These are phyloP conservation scores for Rhynchosporium secalis DNA, from an alignment of 2,329 filamentous ascomycete genomes.

Conservation along the genomic window DNA sequence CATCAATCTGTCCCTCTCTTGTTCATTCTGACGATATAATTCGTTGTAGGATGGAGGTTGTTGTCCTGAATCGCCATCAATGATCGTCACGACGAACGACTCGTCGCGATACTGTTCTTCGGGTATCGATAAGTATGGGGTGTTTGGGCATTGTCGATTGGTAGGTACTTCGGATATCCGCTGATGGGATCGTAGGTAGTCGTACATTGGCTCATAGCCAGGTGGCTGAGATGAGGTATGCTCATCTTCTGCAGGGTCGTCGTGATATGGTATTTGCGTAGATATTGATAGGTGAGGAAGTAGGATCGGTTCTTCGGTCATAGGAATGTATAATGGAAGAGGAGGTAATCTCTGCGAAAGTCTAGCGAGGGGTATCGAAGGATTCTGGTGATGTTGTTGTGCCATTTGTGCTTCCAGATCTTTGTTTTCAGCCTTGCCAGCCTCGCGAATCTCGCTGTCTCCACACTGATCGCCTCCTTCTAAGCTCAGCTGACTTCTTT, in stretches of 20 bases:
- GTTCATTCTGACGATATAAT: conserved; percentile 27
- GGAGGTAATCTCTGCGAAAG: conserved; percentile 32
- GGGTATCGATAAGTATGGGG: not conserved
- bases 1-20: conserved; percentile 29
- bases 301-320: conserved; percentile 15
- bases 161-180: not conserved
- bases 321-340: conserved; percentile 25
- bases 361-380: conserved; percentile 27
- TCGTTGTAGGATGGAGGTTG: conserved; percentile 36
- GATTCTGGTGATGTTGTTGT: conserved; percentile 5
- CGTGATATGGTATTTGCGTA: conserved; percentile 29
- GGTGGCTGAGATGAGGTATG: conserved; percentile 27
- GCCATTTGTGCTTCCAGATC: conserved; percentile 1
- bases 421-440: conserved; percentile 19
- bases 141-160: conserved; percentile 2
- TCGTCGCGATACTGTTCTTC: conserved; percentile 36
- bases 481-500: not conserved
- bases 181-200: conserved; percentile 34
- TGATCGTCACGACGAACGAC: conserved; percentile 33
- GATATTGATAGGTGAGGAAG: conserved; percentile 17
- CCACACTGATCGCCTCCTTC: not conserved
- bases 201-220: conserved; percentile 37
- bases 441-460: conserved; percentile 9
- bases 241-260: conserved; percentile 30
- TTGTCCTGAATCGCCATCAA: conserved; percentile 14